A percentile compares a stretch with the other conserved stretches of the same genome.
Evolutionary conservation across 495 filamentous ascomycete species (phyloP).

Genomic region (Pseudevernia furfuracea): DNA sequence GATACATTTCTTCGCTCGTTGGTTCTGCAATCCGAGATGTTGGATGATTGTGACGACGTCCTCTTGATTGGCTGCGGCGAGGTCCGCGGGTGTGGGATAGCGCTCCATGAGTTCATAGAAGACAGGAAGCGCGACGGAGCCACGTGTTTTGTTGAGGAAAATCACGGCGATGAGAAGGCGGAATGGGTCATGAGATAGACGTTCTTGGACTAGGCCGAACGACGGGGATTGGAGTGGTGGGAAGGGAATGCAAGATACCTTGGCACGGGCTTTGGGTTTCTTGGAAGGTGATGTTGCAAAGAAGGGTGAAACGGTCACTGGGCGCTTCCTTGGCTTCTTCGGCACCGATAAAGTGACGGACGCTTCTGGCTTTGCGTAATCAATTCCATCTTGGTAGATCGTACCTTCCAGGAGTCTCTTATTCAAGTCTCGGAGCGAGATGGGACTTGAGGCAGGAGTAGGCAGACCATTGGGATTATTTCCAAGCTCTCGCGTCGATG

Average conservation of each 20-base stretch:
- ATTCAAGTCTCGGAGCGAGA: conserved; percentile 2
- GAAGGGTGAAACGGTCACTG: conserved; percentile 35
- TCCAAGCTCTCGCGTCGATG: neutral
- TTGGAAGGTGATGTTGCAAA: conserved; percentile 27
- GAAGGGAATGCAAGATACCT: conserved; percentile 60
- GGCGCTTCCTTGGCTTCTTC: conserved; percentile 9
- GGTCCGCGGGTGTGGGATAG: conserved; percentile 59
- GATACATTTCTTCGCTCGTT: conserved; percentile 53
- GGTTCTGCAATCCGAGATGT: conserved; percentile 67
- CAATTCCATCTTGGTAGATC: conserved; percentile 1
- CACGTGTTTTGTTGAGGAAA: conserved; percentile 76
- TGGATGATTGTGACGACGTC: conserved; percentile 58
- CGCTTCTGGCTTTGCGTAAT: neutral
- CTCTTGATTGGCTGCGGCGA: conserved; percentile 50
- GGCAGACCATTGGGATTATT: neutral
- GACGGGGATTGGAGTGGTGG: conserved; percentile 52
- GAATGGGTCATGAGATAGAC: conserved; percentile 62
- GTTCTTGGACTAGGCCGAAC: conserved; percentile 82
- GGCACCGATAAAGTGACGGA: neutral
- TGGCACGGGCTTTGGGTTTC: conserved; percentile 32
- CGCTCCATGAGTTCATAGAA: conserved; percentile 58
- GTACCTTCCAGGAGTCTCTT: neutral
- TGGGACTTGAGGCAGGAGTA: neutral
- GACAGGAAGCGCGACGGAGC: conserved; percentile 65
- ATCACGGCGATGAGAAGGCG: conserved; percentile 66